Base-by-base conservation (phyloP, 306 rosid genomes). In the Cicer bijugum region DNA sequence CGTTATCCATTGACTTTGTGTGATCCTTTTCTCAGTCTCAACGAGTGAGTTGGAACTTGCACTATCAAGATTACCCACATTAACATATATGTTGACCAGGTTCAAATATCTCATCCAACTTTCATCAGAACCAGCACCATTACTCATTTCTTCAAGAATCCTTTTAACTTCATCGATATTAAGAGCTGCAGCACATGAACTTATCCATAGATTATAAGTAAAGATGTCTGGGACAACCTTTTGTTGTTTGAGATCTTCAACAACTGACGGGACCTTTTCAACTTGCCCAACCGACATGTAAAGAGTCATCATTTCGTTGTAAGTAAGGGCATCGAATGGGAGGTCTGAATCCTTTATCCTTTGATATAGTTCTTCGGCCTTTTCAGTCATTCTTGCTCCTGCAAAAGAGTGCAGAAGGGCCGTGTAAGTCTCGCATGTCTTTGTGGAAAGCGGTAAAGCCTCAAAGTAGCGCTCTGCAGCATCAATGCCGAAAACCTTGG, bases 221-320 rank as follows among this genome's bases (percentile, higher is more conserved):
- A 88, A 91, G 75, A 94, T 86, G 81, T 94, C 98, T 1, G 92
- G 95, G 9, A 81, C 72, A 46, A 91, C 86, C 80, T 81, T 88
- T 45, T 71, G 72, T 44, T 55, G 83, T 83, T 85, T 91, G 72
- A 94, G 81, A 39, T 94, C 96, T 75, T 89, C 95, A 12, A 94
- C 83, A 71, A 94, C 76, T 10, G 68, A 56, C 14, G 86, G 77
- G 53, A 94, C 92, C 87, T 91, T 94, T 74, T 89, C 96, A 17
- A 94, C 84, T 77, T 82, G 92, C 57, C 98, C 98, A 1, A 89
- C 90, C 15, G 96, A 89, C 89, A 87, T 85, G 83, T 91, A 94
- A 67, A 94, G 81, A 16, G 98, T 91, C 98, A 94, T 94, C 91
- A 94, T 87, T 85, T 91, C 98, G 42, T 94, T 94, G 92, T 89